Base-by-base conservation (phyloP, 164 flowering plant species). In the Taxillus chinensis region DNA sequence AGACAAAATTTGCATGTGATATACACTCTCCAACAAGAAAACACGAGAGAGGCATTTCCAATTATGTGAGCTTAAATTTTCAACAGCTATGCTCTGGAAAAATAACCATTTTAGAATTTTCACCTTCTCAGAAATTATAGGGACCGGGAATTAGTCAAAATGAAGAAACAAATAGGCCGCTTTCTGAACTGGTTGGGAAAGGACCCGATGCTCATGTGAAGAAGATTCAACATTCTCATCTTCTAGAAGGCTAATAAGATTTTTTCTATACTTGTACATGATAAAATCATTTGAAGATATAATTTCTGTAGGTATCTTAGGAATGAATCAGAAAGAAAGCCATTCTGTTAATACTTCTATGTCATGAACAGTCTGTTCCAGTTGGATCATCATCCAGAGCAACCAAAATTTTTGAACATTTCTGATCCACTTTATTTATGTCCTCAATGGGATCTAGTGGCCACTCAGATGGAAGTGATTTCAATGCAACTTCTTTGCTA, bases 331-430 rank as follows among this genome's bases (percentile, higher is more conserved):
- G 16, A 39, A 68, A 58, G 17, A 41, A 3, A 14, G 11, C 99
- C 99, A 95, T 74, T 95, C 99, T 63, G 95, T 91, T 65, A 95
- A 75, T n/a, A 91, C 99, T 56, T 87, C 92, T 65, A 91, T 80
- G 66, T 89, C 89, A 69, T 95, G 93, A 77, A 95, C 99, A 67
- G 99, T 95, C 71, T 95, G 97, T 95, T 69, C 99, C 99, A 55
- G 99, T 95, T 45, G 99, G 99, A 71, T 95, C 99, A 78, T 95
- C 99, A 79, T 95, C 99, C 62, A 95, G 81, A 67, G 89, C 99
- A 68, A 95, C 79, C 74, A 95, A 76, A 63, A 84, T 77, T 68
- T 86, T 87, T 50, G 78, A 71, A 62, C 73, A 79, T 46, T 64
- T 74, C 71, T 77, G 68, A 49, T 64, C 77, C 41, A 86, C 65